Evolutionary conservation across 345 rosid species (phyloP).

Genomic region (Chamaenerion angustifolium): DNA sequence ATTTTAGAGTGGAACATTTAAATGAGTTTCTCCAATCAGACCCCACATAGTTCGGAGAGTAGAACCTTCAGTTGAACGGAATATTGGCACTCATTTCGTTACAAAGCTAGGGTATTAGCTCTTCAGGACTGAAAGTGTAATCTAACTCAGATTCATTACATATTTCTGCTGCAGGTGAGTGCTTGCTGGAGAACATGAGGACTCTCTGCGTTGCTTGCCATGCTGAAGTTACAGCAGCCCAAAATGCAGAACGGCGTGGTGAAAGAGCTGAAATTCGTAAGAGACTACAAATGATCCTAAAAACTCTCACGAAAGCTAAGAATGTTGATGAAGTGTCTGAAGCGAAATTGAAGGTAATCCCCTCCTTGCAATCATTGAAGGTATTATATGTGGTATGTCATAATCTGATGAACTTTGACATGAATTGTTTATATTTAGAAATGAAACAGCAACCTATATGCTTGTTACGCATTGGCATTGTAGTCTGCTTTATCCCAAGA

Average conservation of each 20-base stretch:
- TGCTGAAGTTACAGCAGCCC: conserved; percentile 58
- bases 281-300: conserved; percentile 41
- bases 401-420: too few species aligned
- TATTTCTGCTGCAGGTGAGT: conserved; percentile 44
- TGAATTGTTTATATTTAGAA: too few species aligned
- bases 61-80: too few species aligned
- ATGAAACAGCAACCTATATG: too few species aligned
- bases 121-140: background rate
- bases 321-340: conserved; percentile 9
- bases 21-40: too few species aligned
- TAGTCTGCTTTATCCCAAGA: too few species aligned
- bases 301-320: conserved; percentile 20
- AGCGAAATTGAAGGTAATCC: conserved; percentile 20
- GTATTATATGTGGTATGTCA: too few species aligned
- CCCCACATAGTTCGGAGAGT: too few species aligned
- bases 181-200: conserved; percentile 86
- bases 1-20: too few species aligned
- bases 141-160: conserved; percentile 18
- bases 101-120: background rate
- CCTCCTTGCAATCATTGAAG: too few species aligned
- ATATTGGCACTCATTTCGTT: too few species aligned
- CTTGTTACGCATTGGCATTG: too few species aligned
- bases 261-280: conserved; percentile 44
- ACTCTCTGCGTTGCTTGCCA: conserved; percentile 92
- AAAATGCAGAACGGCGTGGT: conserved; percentile 42